Percentiles rank a stretch among this genome's conserved stretches.
phyloP scores from a whole-genome alignment of 192 early-diverging fungal genomes.

The Coemansia pectinata region DNA sequence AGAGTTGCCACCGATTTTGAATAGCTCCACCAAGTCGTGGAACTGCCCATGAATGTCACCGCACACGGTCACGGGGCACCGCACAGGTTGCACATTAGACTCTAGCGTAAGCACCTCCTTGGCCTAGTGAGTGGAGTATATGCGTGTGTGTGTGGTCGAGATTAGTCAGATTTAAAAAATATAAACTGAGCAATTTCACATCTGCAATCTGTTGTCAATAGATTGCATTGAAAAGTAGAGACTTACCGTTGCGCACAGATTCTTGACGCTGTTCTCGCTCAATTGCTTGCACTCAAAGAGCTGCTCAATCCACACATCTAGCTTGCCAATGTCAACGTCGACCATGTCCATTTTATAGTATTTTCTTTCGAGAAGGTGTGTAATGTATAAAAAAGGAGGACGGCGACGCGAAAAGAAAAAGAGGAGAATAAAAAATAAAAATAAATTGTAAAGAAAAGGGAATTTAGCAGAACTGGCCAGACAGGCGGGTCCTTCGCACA shows the following conservation, averaged over 20 bases:
- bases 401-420: constrained; percentile 5
- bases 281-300: constrained; percentile 95
- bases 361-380: not conserved
- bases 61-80: constrained; percentile 97
- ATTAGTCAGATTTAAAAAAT: constrained; percentile 9
- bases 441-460: not conserved
- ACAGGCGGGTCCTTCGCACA: not conserved
- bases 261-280: constrained; percentile 90
- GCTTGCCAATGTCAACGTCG: constrained; percentile 74
- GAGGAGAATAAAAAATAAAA: not conserved
- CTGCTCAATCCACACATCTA: constrained; percentile 91
- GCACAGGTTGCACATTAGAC: constrained; percentile 97
- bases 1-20: constrained; percentile 94
- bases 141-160: not conserved
- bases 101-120: constrained; percentile 96
- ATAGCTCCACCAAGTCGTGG: constrained; percentile 95
- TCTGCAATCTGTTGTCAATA: constrained; percentile 6
- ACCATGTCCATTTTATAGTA: constrained; percentile 43
- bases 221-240: not conserved
- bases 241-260: constrained; percentile 94
- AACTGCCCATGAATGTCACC: constrained; percentile 99
- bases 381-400: not conserved
- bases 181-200: not conserved
- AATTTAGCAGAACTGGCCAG: not conserved
- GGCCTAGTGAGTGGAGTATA: constrained; percentile 60